A percentile compares a stretch with the other conserved stretches of the same genome.
Conservation (phyloP, 2,329 filamentous ascomycete genomes). For the Coleophoma cylindrospora region DNA sequence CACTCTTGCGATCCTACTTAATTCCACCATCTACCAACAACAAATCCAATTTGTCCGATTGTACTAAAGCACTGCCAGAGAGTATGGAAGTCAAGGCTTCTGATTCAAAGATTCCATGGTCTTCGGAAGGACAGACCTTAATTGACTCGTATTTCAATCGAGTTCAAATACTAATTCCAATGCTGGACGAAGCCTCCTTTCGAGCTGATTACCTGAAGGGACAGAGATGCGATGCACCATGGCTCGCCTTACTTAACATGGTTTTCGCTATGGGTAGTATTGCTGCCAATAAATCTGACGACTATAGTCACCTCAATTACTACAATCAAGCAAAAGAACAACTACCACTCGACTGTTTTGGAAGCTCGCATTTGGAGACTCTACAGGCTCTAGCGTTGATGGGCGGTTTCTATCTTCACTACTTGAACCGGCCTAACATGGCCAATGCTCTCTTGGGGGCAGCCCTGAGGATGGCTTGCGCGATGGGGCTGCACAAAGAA, state of each 20-base stretch:
- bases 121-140: constrained; percentile 61
- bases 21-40: constrained; percentile 21
- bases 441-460: constrained; percentile 69
- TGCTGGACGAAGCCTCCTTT: constrained; percentile 69
- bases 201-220: constrained; percentile 59
- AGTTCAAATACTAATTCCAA: constrained; percentile 66
- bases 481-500: constrained; percentile 67
- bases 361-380: constrained; percentile 67
- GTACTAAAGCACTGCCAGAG: constrained; percentile 25
- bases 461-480: constrained; percentile 68
- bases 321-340: constrained; percentile 65
- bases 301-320: constrained; percentile 64
- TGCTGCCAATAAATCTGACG: constrained; percentile 53
- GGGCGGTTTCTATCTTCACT: constrained; percentile 73
- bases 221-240: constrained; percentile 60
- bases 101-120: constrained; percentile 42
- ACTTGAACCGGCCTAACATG: constrained; percentile 72
- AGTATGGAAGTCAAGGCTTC: constrained; percentile 26
- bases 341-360: constrained; percentile 61
- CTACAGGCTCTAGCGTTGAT: constrained; percentile 68
- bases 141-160: constrained; percentile 74
- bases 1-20: constrained; percentile 41
- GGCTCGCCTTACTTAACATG: constrained; percentile 70
- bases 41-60: constrained; percentile 16
- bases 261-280: constrained; percentile 73